Base-by-base conservation (phyloP, 2,329 filamentous ascomycete species). In the Monilinia fructicola region DNA sequence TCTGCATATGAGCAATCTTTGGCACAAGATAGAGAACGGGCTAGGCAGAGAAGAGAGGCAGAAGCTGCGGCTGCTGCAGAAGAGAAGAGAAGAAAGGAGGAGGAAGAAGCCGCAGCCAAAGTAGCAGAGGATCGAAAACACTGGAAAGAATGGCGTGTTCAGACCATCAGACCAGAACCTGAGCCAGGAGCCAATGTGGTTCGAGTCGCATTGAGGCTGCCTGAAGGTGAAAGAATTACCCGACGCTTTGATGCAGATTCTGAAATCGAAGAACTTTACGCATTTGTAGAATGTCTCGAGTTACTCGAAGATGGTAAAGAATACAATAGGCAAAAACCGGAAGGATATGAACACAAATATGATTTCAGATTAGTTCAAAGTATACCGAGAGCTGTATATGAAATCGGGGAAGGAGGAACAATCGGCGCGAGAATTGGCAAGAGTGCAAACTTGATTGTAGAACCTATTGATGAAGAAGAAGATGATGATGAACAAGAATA, bases 261-360 rank as follows among this genome's bases (percentile, higher is more conserved):
- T 0, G 83, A 85, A 2, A 81, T 98, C 48, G 94, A 59, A 84
- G 93, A 53, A 85, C 97, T 2, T 85, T 96, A 98, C 77, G 95
- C 94, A 0, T 97, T 96, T 79, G 93, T 98, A 2, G 95, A 99
- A 76, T 98, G 94, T 79, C 89, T 93, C 76, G 88, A 92, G 63
- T 72, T 90, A 7, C 73, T 93, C 3, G 78, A 84, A 46, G 78
- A 79, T 2, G 77, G 75, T 10, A 53, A 62, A 11, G 62, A 69
- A 7, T 67, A 72, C 23, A 64, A 69, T 18, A 67, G 63, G 18
- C 74, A 68, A 42, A 67, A 86, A 72, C 92, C 92, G 0, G 80
- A 83, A 28, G 85, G 80, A 16, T 98, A 95, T 76, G 82, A 88
- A 71, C 93, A 98, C 77, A 82, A 88, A 72, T 99, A 95, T 79